Evolutionary conservation across 495 filamentous ascomycete species (phyloP).

Genomic region (Lepidopterella palustris): DNA sequence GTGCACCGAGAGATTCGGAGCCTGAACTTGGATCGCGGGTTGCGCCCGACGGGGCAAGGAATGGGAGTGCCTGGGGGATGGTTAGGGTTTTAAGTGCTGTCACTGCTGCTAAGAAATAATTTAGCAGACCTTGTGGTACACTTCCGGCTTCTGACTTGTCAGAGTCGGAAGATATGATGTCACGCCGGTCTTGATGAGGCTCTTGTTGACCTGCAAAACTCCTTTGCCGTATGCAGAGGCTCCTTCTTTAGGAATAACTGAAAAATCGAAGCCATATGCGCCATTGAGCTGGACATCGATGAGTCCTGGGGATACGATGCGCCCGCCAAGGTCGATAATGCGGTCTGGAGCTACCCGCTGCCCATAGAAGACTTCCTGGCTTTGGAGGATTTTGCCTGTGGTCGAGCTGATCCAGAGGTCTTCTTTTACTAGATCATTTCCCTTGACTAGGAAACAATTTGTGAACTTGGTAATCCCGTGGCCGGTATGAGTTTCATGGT

Average conservation of each 20-base stretch:
- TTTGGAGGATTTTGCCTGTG: conserved; percentile 68
- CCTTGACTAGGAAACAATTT: conserved; percentile 66
- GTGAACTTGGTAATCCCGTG: conserved; percentile 72
- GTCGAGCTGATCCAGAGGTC: conserved; percentile 74
- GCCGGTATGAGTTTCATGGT: conserved; percentile 11
- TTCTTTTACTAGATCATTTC: conserved; percentile 55
- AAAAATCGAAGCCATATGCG: conserved; percentile 81
- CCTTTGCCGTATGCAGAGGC: conserved; percentile 58
- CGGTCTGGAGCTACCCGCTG: conserved; percentile 52
- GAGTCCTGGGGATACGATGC: conserved; percentile 72
- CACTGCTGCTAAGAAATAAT: background rate
- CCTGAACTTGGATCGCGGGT: conserved; percentile 52
- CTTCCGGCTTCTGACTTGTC: conserved; percentile 57
- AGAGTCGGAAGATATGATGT: conserved; percentile 79
- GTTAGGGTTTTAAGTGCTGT: conserved; percentile 2
- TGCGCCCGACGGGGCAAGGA: conserved; percentile 60
- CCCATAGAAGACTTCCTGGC: conserved; percentile 70
- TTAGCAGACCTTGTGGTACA: conserved; percentile 54
- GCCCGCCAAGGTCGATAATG: conserved; percentile 66
- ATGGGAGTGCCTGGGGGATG: conserved; percentile 54
- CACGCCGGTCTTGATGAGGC: conserved; percentile 67
- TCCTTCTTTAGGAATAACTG: conserved; percentile 56
- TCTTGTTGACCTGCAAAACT: conserved; percentile 58
- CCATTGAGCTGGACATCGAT: conserved; percentile 86
- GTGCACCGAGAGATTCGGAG: conserved; percentile 74